These are phyloP conservation scores for Fonsecaea nubica DNA, from an alignment of 2,329 filamentous ascomycete genomes.

Conservation along the genomic window DNA sequence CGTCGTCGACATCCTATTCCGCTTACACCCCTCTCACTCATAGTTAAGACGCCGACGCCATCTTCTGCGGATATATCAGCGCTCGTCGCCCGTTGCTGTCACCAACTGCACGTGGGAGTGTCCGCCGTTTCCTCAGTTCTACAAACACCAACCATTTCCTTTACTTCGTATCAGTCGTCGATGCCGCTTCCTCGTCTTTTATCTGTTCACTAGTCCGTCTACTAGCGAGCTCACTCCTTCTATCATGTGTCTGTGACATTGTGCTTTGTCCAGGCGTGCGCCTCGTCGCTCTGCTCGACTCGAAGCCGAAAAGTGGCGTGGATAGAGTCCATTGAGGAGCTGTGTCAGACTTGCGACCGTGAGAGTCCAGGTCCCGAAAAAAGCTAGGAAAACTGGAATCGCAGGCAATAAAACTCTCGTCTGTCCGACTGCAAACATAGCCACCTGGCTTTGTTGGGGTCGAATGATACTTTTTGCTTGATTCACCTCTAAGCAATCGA, in stretches of 20 bases:
- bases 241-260: slow-evolving; percentile 13
- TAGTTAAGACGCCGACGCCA: neutral
- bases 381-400: neutral
- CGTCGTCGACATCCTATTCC: slow-evolving; percentile 12
- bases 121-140: slow-evolving; percentile 9
- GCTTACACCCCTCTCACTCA: neutral
- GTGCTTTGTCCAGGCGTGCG: neutral
- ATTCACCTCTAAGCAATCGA: neutral
- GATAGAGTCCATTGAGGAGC: neutral
- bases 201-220: neutral
- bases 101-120: slow-evolving; percentile 7
- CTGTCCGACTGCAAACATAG: slow-evolving; percentile 35
- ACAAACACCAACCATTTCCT: neutral
- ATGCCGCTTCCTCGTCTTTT: neutral
- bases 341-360: neutral
- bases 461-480: neutral
- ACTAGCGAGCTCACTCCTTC: neutral
- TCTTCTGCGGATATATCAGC: neutral
- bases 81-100: neutral
- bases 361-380: neutral
- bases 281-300: neutral
- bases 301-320: neutral
- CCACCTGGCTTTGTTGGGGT: neutral
- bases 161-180: neutral
- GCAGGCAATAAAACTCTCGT: slow-evolving; percentile 2